Base-by-base conservation (phyloP, 2,329 filamentous ascomycete genomes). In the Eutypa lata region DNA sequence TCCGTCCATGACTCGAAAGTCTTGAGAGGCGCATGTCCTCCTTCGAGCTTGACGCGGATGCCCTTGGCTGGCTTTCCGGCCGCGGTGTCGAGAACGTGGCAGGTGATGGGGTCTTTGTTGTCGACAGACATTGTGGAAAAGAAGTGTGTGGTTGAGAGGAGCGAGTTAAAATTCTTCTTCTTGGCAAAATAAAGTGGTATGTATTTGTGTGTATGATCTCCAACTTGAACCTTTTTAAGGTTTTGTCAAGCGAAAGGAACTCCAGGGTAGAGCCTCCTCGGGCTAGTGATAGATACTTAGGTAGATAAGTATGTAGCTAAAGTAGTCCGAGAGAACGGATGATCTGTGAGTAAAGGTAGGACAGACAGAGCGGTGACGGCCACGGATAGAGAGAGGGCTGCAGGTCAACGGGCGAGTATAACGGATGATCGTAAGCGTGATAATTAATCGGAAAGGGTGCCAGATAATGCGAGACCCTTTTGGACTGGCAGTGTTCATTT, bases 51-150 rank as follows among this genome's bases (percentile, higher is more conserved):
- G 53, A 92, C 88, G 58, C 79, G 78, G 63, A 94, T 82, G 57
- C 77, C 76, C 52, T 78, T 71, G 16, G 83, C 90, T 21, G 90
- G 90, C 53, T 79, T 80, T 65, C 90, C 90, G 56, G 81, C 75
- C n/a, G 84, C 82, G 11, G 89, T 93, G 77, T 94, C 89, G 69
- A 94, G 89, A 71, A 92, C 83, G 77, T 94, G 90, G 77, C 89
- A 93, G 70, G 90, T 93, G 65, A 94, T 93, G 66, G 83, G 83
- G 66, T 85, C 83, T 65, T 81, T 84, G 54, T 65, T 59, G 59
- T 26, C 57, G n/a, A n/a, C n/a, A 37, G 66, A 62, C 68, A 68
- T 68, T 46, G 54, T 55, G 21, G 35, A 31, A 48, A 42, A 38
- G 40, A 35, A 40, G n/a, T 21, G 31, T 46, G 46, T 31, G 18